phyloP scores from a whole-genome alignment of 257 asterid genomes.

The Nicotiana undulata region DNA sequence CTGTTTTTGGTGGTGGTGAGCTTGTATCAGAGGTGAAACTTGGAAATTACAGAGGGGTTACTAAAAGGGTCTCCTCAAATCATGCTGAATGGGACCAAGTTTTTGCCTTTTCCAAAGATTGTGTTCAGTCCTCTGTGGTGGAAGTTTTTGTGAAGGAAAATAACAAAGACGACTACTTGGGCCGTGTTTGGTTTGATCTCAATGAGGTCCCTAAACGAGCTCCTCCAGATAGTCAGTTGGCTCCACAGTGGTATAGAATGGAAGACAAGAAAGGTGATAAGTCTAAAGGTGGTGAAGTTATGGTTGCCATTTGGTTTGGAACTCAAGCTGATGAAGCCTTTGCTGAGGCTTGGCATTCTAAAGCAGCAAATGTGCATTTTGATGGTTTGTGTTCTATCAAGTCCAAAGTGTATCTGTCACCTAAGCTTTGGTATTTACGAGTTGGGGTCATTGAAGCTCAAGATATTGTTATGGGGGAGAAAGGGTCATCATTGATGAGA shows the following conservation, averaged over 20 bases:
- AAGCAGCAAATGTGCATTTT: conserved; percentile 61
- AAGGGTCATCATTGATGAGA: conserved; percentile 48
- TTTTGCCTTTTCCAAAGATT: conserved; percentile 79
- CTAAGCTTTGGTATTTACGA: conserved; percentile 81
- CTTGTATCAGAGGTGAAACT: conserved; percentile 74
- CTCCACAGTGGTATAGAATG: conserved; percentile 87
- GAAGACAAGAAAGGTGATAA: conserved; percentile 76
- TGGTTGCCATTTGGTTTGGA: conserved; percentile 81
- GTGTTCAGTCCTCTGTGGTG: conserved; percentile 65
- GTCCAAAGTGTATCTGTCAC: conserved; percentile 75
- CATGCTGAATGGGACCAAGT: conserved; percentile 70
- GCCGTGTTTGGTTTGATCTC: conserved; percentile 77
- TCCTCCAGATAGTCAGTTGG: conserved; percentile 75
- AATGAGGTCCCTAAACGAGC: conserved; percentile 75
- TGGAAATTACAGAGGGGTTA: conserved; percentile 68
- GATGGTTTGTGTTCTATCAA: conserved; percentile 70
- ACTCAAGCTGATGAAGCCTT: conserved; percentile 89
- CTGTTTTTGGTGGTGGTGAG: conserved; percentile 49
- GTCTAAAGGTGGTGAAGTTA: conserved; percentile 53
- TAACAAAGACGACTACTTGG: conserved; percentile 64
- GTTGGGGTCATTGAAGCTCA: conserved; percentile 77
- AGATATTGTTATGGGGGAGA: conserved; percentile 55
- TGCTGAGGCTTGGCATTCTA: conserved; percentile 89
- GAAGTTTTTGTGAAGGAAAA: conserved; percentile 62
- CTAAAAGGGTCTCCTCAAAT: conserved; percentile 44